These are phyloP conservation scores for Danielia oregonensis DNA, from an alignment of 805 yeast genomes.

Conservation along the genomic window DNA sequence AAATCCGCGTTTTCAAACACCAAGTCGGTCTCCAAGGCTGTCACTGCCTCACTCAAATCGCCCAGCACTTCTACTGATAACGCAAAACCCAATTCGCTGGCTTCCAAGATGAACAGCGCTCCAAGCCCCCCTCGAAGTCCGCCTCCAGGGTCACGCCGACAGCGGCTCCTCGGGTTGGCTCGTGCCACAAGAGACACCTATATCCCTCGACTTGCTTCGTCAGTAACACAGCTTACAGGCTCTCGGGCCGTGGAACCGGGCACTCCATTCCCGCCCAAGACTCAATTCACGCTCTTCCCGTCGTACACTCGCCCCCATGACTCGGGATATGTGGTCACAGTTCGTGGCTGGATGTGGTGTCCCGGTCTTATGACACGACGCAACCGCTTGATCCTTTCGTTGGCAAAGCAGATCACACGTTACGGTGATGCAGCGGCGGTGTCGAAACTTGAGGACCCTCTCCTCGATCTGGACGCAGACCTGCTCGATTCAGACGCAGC, in stretches of 20 bases:
- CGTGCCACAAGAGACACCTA: conserved; percentile 54
- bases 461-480: conserved; percentile 6
- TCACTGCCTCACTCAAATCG: no score
- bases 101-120: no score
- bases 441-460: conserved; percentile 11
- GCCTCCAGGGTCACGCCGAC: conserved; percentile 32
- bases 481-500: conserved; percentile 9
- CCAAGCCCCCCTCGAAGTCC: no score
- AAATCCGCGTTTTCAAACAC: no score
- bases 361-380: conserved; percentile 72
- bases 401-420: conserved; percentile 66
- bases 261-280: conserved; percentile 48
- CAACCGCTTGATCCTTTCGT: conserved; percentile 61
- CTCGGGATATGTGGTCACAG: conserved; percentile 42
- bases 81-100: no score
- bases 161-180: conserved; percentile 47
- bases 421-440: conserved; percentile 21
- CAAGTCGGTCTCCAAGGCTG: no score
- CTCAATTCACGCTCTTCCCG: conserved; percentile 51
- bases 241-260: conserved; percentile 21
- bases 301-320: conserved; percentile 29
- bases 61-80: no score
- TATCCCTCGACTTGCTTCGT: conserved; percentile 48
- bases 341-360: conserved; percentile 69
- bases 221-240: conserved; percentile 46